Conservation (phyloP, 305 asterid genomes). For the Fraxinus baroniana region DNA sequence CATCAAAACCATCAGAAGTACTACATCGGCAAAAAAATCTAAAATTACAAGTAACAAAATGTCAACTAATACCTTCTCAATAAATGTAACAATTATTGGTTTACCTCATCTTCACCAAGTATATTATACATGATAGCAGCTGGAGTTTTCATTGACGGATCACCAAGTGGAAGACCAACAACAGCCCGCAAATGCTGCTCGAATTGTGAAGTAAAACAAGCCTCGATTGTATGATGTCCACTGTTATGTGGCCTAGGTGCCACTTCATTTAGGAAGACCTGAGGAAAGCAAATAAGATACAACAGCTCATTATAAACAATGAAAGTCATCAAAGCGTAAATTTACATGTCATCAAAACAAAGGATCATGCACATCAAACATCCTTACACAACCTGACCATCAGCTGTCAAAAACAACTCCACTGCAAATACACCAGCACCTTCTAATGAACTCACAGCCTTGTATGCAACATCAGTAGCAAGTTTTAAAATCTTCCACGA, state of each 20-base stretch:
- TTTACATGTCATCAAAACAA: constrained; percentile 8
- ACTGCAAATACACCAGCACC: constrained; percentile 97
- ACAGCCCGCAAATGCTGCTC: constrained; percentile 98
- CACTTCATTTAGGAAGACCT: constrained; percentile 91
- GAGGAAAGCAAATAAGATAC: constrained; percentile 28
- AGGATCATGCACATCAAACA: constrained; percentile 10
- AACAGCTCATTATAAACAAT: constrained; percentile 14
- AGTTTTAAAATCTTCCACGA: constrained; percentile 71
- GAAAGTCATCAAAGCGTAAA: constrained; percentile 1
- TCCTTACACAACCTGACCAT: constrained; percentile 66
- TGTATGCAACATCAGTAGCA: constrained; percentile 80
- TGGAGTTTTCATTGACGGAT: constrained; percentile 84
- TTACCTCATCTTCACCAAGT: constrained; percentile 92
- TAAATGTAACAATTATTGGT: not conserved
- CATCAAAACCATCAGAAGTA: not conserved
- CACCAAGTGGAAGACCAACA: constrained; percentile 92
- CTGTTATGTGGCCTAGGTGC: constrained; percentile 99
- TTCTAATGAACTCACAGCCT: constrained; percentile 83
- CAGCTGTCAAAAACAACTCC: constrained; percentile 85
- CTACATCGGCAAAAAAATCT: not conserved
- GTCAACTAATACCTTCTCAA: not conserved
- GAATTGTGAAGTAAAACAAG: constrained; percentile 84
- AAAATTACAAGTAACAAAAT: not conserved
- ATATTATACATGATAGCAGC: constrained; percentile 89
- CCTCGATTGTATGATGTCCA: constrained; percentile 91